Base-by-base conservation (phyloP, 176 grass and related monocot species). In the Oryza brachyantha region DNA sequence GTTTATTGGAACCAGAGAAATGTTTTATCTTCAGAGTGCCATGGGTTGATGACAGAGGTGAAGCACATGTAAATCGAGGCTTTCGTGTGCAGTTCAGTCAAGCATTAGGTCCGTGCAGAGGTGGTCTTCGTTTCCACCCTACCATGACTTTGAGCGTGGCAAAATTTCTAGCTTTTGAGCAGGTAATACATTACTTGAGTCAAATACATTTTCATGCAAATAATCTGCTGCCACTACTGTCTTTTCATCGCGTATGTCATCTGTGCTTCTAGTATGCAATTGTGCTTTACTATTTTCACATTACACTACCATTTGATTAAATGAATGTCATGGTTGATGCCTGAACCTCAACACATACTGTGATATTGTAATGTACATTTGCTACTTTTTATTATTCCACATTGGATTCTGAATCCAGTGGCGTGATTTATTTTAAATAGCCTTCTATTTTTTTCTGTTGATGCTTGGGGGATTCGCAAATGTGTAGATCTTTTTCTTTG, bases 141-240 rank as follows among this genome's bases (percentile, higher is more conserved):
- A 93, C 88, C 22, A 99, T 99, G 96, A 99, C 89, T 84, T 88
- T 99, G 66, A 96, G 92, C 72, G 81, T 93, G 72, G 84, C 96
- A 78, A 99, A 99, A 61, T 99, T 99, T 89, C 92, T 99, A 57
- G 92, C 88, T 83, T 99, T 99, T 89, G 96, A 99, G 58, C 96
- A 93, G 93, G 96, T 95, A 91, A 84, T 70, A 62, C 19, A 66
- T 22, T 66, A 64, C 46, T 83, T 75, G 82, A 31, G 55, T 74
- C 59, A 70, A 58, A 65, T 59, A 25, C 29, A 73, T 55, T 43
- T 72, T 28, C n/a, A 78, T 82, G 35, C 50, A 77, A 72, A 68
- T 4, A n/a, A 32, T 19, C 60, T 81, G 17, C 58, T 76, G 52
- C 54, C 62, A 55, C 29, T 54, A 10, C 24, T 13, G n/a, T 73